Evolutionary conservation across 2,329 filamentous ascomycete genomes (phyloP), one percentile per base, ranked within the genome.

Genomic region (Ophiostoma sp.): DNA sequence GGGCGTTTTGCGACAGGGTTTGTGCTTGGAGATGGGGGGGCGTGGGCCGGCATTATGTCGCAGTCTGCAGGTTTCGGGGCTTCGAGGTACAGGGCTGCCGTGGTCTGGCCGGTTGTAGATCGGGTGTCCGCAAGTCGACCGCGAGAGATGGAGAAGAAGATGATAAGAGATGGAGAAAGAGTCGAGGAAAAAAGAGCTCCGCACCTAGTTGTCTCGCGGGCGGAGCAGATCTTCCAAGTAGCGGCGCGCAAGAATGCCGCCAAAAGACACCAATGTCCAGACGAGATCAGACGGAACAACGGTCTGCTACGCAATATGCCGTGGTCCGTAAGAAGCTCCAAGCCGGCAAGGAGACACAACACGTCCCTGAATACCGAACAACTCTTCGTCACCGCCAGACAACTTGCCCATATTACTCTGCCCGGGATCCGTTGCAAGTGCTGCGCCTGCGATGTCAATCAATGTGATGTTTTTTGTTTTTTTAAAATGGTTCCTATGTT

Each of bases 1-100:
- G 83, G 81, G 74, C 87, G 86, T 79, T 89, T 89, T 75, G 81
- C 79, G 75, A 81, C 79, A 62, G 85, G 84, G 74, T 86, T 82
- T 62, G 81, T 78, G 74, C 79, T 79, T 74, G 83, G 82, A 71
- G 84, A 84, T 71, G 83, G 81, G 76, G 85, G 83, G 71, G 81
- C 80, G 74, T 80, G 80, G 60, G 79, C 79, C 74, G 81, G 81
- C 84, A 84, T 84, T 74, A 36, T 66, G n/a, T 41, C 36, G 35
- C 36, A 20, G 35, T 41, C n/a, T 72, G 76, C 65, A 60, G 17
- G 20, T 36, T 27, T 41, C n/a, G n/a, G 8, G 17, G 10, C 4
- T 15, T 41, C 13, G 39, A 41, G 39, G 13, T 41, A 11, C 39
- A 41, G 36, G 15, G 10, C 39, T 41, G 39, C 39, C 39, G 60